These are phyloP conservation scores for Xanthoconium purpureum DNA, from an alignment of 768 basidiomycete species.

Conservation along the genomic window DNA sequence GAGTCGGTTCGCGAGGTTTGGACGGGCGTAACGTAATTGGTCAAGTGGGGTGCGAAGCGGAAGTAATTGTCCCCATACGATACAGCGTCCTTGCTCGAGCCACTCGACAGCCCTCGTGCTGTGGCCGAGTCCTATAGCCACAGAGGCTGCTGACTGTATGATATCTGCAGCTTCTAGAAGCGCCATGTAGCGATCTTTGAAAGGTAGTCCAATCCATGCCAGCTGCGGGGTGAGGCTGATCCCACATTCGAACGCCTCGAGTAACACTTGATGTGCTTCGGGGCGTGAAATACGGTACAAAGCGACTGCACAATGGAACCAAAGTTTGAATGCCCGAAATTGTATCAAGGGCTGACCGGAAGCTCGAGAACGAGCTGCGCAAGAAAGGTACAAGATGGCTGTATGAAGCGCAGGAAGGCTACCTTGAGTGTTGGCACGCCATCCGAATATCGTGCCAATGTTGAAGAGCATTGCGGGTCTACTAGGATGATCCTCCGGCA, in stretches of 20 bases:
- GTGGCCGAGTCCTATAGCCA: not conserved
- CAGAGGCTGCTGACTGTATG: conserved; percentile 11
- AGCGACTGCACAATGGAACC: too few relatives aligned
- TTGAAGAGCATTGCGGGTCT: too few relatives aligned
- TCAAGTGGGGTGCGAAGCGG: conserved; percentile 1
- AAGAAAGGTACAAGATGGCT: too few relatives aligned
- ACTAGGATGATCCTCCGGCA: too few relatives aligned
- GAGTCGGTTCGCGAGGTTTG: not conserved
- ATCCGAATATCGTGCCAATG: too few relatives aligned
- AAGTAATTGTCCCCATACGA: not conserved
- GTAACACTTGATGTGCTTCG: not conserved
- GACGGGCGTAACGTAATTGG: not conserved
- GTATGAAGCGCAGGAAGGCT: too few relatives aligned
- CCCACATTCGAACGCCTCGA: conserved; percentile 14
- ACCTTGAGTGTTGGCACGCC: too few relatives aligned
- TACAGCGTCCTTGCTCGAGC: conserved; percentile 2
- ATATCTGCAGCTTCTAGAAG: conserved; percentile 7
- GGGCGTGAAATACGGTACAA: not conserved
- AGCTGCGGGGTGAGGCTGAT: conserved; percentile 12
- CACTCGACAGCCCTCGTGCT: not conserved
- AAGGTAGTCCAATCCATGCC: conserved; percentile 7
- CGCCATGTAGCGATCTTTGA: conserved; percentile 13
- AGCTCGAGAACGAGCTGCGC: too few relatives aligned
- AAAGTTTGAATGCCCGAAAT: too few relatives aligned
- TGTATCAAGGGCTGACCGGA: too few relatives aligned